A percentile compares a stretch with the other conserved stretches of the same genome.
Evolutionary conservation across 345 rosid species (phyloP).

Genomic region (Aethionema arabicum): DNA sequence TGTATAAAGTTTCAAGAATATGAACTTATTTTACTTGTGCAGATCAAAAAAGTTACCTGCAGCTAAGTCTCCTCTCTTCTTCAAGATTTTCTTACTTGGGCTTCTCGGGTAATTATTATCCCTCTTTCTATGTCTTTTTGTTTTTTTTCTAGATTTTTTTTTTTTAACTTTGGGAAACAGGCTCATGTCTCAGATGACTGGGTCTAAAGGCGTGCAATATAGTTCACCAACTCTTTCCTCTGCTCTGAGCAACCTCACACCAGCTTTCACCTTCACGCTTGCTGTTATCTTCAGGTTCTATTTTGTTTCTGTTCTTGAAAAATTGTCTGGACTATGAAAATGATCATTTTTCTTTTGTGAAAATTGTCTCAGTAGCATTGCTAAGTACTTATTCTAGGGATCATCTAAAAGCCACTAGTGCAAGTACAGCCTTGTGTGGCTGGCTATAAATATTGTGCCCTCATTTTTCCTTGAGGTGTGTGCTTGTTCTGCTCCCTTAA

Average conservation of each 20-base stretch:
- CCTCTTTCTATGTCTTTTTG: neutral
- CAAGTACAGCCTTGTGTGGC: no score
- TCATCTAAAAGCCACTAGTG: no score
- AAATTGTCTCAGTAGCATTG: neutral
- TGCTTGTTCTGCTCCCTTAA: no score
- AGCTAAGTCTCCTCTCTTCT: constrained; percentile 26
- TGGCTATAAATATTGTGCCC: no score
- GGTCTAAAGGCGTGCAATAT: constrained; percentile 39
- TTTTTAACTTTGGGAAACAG: constrained; percentile 30
- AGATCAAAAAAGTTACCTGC: constrained; percentile 29
- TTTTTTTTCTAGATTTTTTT: neutral
- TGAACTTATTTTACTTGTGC: constrained; percentile 15
- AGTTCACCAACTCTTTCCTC: constrained; percentile 53
- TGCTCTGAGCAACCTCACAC: constrained; percentile 47
- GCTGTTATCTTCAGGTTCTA: constrained; percentile 26
- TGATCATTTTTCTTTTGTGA: neutral
- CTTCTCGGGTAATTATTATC: constrained; percentile 36
- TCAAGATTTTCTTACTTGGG: constrained; percentile 38
- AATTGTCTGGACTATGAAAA: no score
- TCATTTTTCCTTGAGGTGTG: neutral
- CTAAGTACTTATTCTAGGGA: neutral
- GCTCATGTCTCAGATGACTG: constrained; percentile 18
- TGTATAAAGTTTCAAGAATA: neutral
- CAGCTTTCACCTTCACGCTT: constrained; percentile 42
- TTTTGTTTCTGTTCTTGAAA: neutral